A percentile compares a stretch with the other conserved stretches of the same genome.
phyloP scores from a whole-genome alignment of 1,284 basidiomycete species.

The Quambalaria eucalypti region DNA sequence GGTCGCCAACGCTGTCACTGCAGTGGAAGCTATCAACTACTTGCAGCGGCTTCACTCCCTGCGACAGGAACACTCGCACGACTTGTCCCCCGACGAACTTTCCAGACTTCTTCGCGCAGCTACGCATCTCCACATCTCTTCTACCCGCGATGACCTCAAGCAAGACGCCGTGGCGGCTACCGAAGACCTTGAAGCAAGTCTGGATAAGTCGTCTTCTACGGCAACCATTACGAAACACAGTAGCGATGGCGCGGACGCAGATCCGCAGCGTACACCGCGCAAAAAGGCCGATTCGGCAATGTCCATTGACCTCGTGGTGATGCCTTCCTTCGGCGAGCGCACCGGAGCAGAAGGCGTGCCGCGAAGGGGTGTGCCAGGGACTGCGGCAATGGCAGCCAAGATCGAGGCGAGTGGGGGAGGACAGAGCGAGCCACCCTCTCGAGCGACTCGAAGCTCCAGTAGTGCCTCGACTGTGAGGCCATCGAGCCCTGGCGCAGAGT shows the following conservation, averaged over 20 bases:
- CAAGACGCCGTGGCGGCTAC: neutral
- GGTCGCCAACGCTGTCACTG: conserved; percentile 36
- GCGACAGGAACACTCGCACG: conserved; percentile 21
- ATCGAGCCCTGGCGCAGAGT: neutral
- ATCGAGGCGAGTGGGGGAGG: neutral
- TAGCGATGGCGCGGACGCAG: conserved; percentile 1
- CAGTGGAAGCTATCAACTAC: conserved; percentile 35
- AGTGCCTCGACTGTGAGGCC: neutral
- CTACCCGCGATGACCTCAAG: neutral
- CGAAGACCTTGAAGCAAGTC: neutral
- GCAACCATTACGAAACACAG: conserved; percentile 2
- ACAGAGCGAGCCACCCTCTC: neutral
- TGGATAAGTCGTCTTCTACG: neutral
- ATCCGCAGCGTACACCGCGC: neutral
- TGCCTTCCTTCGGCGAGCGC: conserved; percentile 16
- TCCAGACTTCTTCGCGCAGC: conserved; percentile 23
- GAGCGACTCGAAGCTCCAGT: neutral
- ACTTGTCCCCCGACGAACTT: conserved; percentile 23
- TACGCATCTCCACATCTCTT: conserved; percentile 10
- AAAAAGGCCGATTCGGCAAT: conserved; percentile 19
- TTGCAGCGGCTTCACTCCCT: conserved; percentile 30
- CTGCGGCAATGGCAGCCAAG: neutral
- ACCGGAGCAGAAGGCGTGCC: neutral
- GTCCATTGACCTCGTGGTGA: conserved; percentile 33
- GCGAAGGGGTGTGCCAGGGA: neutral